Base-by-base conservation (phyloP, 2,329 filamentous ascomycete genomes). In the Dryadomyces quercus-mongolicae region DNA sequence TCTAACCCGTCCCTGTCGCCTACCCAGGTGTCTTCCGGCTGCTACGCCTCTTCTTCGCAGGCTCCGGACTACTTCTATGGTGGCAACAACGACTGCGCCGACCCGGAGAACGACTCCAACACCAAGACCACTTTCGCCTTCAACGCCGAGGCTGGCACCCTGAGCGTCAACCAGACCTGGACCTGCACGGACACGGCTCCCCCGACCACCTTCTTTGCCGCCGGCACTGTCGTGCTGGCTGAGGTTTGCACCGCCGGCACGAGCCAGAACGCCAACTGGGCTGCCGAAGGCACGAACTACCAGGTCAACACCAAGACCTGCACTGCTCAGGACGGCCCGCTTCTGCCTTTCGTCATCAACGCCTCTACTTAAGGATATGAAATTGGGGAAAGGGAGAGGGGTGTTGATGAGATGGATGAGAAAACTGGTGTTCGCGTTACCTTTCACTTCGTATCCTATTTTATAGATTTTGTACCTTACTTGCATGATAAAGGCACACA, bases 161-260 rank as follows among this genome's bases (percentile, higher is more conserved):
- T 49, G 8, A 49, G 48, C 34, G 21, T 49, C 34, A 49, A 40
- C 34, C 48, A 49, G 48, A 38, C 48, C 31, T 49, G 48, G 48
- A 49, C 48, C 10, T 49, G 48, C 34, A 15, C n/a, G 5, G 34
- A 40, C 18, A 12, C 34, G 4, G 9, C 2, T 9, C 4, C 9
- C 34, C 48, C 48, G 18, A 18, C 15, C n/a, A 22, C 34, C 5
- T 49, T 38, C 13, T 40, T 21, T 5, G 34, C 48, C 34, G 18
- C 34, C 7, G 48, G 48, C 25, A 9, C 46, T 6, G 46, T 46
- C 18, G 10, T 25, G 9, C 44, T 15, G 20, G 5, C 21, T 12
- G 15, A 20, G 20, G 25, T 21, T 46, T 25, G 44, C 44, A 46
- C 44, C 16, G 44, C 44, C 44, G 44, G 25, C 44, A 46, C 25